phyloP scores from a whole-genome alignment of 768 basidiomycete genomes.

The Trametes maxima region DNA sequence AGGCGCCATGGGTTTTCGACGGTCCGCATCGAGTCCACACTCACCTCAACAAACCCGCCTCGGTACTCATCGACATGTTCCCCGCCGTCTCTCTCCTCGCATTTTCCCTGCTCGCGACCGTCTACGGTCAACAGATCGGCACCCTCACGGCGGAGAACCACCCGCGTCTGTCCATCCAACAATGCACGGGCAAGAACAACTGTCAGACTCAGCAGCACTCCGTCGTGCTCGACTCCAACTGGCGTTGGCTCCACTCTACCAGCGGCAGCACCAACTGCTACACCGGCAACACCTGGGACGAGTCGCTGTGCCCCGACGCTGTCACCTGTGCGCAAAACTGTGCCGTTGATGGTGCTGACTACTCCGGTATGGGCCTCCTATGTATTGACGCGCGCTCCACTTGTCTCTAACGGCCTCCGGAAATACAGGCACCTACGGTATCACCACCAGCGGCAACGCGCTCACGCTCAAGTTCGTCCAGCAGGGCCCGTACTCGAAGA shows the following conservation, averaged over 20 bases:
- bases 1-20: too few species aligned
- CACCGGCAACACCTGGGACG: constrained; percentile 59
- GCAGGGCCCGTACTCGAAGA: constrained; percentile 23
- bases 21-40: too few species aligned
- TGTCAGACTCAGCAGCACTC: constrained; percentile 36
- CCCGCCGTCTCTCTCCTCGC: constrained; percentile 29
- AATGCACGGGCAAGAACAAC: constrained; percentile 47
- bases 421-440: constrained; percentile 37
- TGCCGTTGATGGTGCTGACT: constrained; percentile 39
- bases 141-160: constrained; percentile 49
- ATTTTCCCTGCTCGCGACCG: constrained; percentile 39
- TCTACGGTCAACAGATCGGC: constrained; percentile 51
- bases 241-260: constrained; percentile 46
- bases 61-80: constrained; percentile 27
- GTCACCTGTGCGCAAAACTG: constrained; percentile 46
- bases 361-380: constrained; percentile 28
- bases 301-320: constrained; percentile 50
- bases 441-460: constrained; percentile 35
- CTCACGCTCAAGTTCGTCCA: constrained; percentile 38
- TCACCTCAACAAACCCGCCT: too few species aligned
- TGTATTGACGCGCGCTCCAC: constrained; percentile 29
- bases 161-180: constrained; percentile 47
- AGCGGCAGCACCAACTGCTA: constrained; percentile 46
- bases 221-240: constrained; percentile 55
- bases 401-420: constrained; percentile 34